Evolutionary conservation across 2,329 filamentous ascomycete genomes (phyloP).

Genomic region (Calonectria hawksworthii): DNA sequence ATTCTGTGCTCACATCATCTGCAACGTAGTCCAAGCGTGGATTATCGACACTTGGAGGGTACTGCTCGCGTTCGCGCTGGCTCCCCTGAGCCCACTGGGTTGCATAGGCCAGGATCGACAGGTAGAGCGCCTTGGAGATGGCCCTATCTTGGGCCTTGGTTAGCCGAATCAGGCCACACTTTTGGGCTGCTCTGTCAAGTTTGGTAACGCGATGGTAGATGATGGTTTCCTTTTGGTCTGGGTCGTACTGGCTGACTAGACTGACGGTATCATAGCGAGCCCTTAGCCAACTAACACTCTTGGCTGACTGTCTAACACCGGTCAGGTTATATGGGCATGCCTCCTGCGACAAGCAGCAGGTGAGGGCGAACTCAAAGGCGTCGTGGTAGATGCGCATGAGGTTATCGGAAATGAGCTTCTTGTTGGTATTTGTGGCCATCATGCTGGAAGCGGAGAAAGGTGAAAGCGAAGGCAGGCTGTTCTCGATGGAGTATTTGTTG

Average conservation of each 20-base stretch:
- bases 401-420: conserved; percentile 43
- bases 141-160: conserved; percentile 57
- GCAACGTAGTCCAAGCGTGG: conserved; percentile 33
- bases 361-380: conserved; percentile 65
- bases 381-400: conserved; percentile 63
- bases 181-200: conserved; percentile 59
- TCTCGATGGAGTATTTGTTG: conserved; percentile 7
- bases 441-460: conserved; percentile 41
- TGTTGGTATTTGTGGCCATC: conserved; percentile 44
- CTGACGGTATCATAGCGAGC: conserved; percentile 42
- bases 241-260: conserved; percentile 37
- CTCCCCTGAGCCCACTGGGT: conserved; percentile 59
- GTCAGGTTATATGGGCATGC: conserved; percentile 62
- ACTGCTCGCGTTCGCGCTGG: conserved; percentile 42
- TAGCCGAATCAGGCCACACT: conserved; percentile 55
- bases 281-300: conserved; percentile 43
- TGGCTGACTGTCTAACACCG: conserved; percentile 29
- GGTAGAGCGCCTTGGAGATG: conserved; percentile 60
- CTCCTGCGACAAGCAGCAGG: conserved; percentile 66
- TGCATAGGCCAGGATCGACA: conserved; percentile 65
- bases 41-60: conserved; percentile 33
- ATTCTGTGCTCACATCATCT: conserved; percentile 48
- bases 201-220: conserved; percentile 63
- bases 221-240: conserved; percentile 53
- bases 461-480: conserved; percentile 38